Conservation (phyloP, 2,329 filamentous ascomycete species). For the Byssothecium circinans region DNA sequence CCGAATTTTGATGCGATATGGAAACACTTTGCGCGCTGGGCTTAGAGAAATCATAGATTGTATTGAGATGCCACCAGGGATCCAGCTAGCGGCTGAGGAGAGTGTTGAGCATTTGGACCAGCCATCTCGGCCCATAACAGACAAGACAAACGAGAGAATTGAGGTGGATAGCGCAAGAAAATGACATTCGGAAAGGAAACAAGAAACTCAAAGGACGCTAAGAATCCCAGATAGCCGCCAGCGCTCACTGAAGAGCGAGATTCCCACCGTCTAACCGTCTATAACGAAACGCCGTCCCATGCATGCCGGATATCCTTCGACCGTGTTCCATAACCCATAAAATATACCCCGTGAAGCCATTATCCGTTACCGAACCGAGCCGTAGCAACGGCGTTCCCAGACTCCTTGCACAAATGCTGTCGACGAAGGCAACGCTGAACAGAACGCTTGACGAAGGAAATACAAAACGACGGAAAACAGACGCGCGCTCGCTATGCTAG, state of each 20-base stretch:
- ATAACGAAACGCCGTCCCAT: conserved; percentile 5
- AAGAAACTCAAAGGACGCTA: conserved; percentile 3
- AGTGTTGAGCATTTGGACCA: not conserved
- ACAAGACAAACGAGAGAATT: not conserved
- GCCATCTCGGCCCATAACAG: conserved; percentile 3
- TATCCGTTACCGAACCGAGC: conserved; percentile 2
- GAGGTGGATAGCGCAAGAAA: not conserved
- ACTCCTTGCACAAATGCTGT: conserved; percentile 21
- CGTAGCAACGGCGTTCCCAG: conserved; percentile 1
- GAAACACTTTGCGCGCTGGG: too few relatives aligned
- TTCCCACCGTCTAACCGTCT: conserved; percentile 8
- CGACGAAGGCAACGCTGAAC: conserved; percentile 3
- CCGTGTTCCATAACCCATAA: conserved; percentile 11
- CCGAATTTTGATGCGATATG: too few relatives aligned
- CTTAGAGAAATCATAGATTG: not conserved
- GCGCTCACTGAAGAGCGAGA: conserved; percentile 15
- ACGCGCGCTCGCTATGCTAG: conserved; percentile 11
- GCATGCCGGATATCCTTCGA: conserved; percentile 3
- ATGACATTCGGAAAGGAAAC: conserved; percentile 1
- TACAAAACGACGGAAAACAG: conserved; percentile 9
- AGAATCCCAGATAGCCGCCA: conserved; percentile 9
- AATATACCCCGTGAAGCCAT: conserved; percentile 4
- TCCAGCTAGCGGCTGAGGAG: not conserved
- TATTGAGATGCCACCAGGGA: conserved; percentile 3
- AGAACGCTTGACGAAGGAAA: not conserved